phyloP scores from a whole-genome alignment of 305 asterid species.

The Fraxinus angustifolia region DNA sequence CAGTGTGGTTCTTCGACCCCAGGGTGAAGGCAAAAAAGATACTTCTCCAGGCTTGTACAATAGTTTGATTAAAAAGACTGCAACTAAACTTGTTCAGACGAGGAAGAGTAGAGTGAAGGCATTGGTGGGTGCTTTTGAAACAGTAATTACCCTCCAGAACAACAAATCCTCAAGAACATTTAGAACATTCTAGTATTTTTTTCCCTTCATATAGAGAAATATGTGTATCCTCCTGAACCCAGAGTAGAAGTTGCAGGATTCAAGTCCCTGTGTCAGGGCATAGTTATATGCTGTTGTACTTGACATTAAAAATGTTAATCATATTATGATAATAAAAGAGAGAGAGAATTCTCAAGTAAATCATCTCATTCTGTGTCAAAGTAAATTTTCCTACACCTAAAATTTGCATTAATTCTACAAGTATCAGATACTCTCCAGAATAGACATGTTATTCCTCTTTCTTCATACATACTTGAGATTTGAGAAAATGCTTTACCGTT shows the following conservation, averaged over 20 bases:
- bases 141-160: conserved; percentile 39
- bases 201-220: neutral
- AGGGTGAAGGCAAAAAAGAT: conserved; percentile 8
- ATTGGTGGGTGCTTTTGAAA: conserved; percentile 57
- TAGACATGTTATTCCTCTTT: neutral
- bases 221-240: neutral
- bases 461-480: neutral
- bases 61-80: conserved; percentile 36
- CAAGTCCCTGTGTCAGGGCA: neutral
- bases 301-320: neutral
- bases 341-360: neutral
- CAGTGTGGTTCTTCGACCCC: conserved; percentile 26
- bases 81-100: conserved; percentile 25
- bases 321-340: neutral
- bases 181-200: neutral
- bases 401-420: neutral
- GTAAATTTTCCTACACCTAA: neutral
- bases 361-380: neutral
- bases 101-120: conserved; percentile 48
- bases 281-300: neutral
- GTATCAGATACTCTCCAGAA: neutral
- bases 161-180: conserved; percentile 11
- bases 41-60: conserved; percentile 24
- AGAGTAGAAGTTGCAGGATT: neutral
- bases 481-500: neutral